Conservation (phyloP, 768 basidiomycete genomes). For the Porphyrellus cyaneotinctus region DNA sequence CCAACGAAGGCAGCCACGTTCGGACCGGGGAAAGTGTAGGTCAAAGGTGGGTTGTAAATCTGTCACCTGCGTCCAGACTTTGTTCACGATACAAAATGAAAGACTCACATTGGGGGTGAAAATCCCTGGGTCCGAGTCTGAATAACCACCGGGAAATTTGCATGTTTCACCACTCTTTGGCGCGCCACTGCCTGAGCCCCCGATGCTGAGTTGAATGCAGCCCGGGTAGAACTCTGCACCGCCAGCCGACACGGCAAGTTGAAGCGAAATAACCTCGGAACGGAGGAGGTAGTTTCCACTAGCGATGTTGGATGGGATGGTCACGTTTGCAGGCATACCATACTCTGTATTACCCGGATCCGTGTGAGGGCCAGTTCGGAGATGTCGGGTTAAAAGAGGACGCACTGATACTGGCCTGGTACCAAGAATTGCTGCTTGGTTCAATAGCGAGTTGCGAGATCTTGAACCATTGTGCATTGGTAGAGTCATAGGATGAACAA, state of each 20-base stretch:
- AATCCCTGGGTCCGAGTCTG: constrained; percentile 66
- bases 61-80: constrained; percentile 3
- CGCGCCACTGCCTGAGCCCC: constrained; percentile 23
- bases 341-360: constrained; percentile 23
- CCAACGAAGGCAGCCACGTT: constrained; percentile 41
- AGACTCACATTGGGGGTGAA: constrained; percentile 42
- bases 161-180: constrained; percentile 39
- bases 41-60: constrained; percentile 30
- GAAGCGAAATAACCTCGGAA: constrained; percentile 76
- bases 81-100: not conserved
- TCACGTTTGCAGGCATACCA: constrained; percentile 38
- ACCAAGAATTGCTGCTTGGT: constrained; percentile 39
- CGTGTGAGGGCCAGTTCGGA: not conserved
- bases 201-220: constrained; percentile 29
- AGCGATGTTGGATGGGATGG: constrained; percentile 48
- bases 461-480: constrained; percentile 70
- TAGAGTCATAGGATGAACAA: constrained; percentile 58
- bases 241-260: constrained; percentile 48
- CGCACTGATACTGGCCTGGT: constrained; percentile 47
- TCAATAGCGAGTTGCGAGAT: constrained; percentile 49
- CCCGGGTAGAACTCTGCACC: constrained; percentile 47
- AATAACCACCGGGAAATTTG: constrained; percentile 67
- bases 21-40: constrained; percentile 55
- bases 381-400: constrained; percentile 3
- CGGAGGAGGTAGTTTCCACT: constrained; percentile 73